Conservation (phyloP, 768 basidiomycete species). For the Tricholoma flavovirens region DNA sequence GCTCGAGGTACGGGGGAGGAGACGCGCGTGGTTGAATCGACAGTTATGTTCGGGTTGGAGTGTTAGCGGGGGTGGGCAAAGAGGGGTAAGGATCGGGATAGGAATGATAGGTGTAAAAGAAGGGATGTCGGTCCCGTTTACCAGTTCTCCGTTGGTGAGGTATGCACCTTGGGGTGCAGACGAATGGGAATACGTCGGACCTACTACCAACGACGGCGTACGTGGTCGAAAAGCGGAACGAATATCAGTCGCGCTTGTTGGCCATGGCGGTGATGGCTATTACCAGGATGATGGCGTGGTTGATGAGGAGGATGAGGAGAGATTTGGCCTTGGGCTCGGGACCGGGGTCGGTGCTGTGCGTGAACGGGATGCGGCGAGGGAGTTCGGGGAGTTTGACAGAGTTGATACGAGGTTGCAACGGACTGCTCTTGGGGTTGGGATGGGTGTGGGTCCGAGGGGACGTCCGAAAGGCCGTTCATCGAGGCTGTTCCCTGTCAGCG, state of each 20-base stretch:
- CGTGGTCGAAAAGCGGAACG: not conserved
- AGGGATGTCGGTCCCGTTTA: slow-evolving; percentile 42
- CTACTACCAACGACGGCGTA: not conserved
- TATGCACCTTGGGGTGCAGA: slow-evolving; percentile 25
- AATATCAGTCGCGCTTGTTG: not conserved
- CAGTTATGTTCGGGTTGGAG: slow-evolving; percentile 26
- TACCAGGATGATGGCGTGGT: not conserved
- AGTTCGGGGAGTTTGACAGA: slow-evolving; percentile 16
- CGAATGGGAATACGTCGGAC: slow-evolving; percentile 6
- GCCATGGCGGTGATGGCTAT: not conserved
- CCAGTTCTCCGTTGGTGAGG: slow-evolving; percentile 44
- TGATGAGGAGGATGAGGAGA: not conserved
- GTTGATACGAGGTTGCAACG: slow-evolving; percentile 2
- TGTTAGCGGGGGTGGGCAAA: slow-evolving; percentile 16
- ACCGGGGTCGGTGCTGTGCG: not conserved
- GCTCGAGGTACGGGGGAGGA: slow-evolving; percentile 52
- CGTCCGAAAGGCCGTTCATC: slow-evolving; percentile 9
- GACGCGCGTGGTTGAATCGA: slow-evolving; percentile 63
- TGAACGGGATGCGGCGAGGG: not conserved
- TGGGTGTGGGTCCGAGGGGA: slow-evolving; percentile 8
- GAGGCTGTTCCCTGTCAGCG: slow-evolving; percentile 36
- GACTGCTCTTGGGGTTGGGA: slow-evolving; percentile 6
- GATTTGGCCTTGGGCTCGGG: no score
- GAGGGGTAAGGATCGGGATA: not conserved
- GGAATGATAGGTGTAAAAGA: not conserved